Evolutionary conservation across 106 monocot genomes (phyloP), one percentile per base, ranked within the genome.

Genomic region (Xerophyta viscosa): DNA sequence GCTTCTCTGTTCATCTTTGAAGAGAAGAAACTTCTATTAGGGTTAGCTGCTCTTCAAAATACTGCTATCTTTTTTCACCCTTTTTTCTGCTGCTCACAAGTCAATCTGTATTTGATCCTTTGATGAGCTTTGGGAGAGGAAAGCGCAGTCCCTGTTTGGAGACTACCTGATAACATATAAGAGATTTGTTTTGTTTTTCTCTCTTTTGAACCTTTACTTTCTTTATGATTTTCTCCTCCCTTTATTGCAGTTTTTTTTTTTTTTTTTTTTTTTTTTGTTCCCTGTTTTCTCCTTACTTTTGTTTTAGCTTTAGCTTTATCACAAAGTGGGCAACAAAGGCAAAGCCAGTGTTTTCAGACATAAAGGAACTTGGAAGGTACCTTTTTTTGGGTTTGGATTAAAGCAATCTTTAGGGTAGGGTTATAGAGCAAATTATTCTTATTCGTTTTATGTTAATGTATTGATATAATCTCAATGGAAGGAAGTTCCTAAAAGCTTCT

Each of bases 1-100:
- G 61, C 77, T 48, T 60, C 75, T 77, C 61, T 71, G 58, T 71
- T 67, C 75, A 63, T 81, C 15, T 22, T 41, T 4, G 10, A 10
- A n/a, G 33, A 33, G 7, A n/a, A n/a, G n/a, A n/a, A n/a, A n/a
- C n/a, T n/a, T n/a, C n/a, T n/a, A 5, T 37, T 21, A 23, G 21
- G 21, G 4, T 17, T 23, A 2, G 41, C 13, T 3, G 20, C 22
- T 56, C n/a, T 42, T 37, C 42, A 50, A 36, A 24, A 19, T 52
- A 25, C 33, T 3, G 39, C 52, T 53, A 0, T 15, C 7, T 37
- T 29, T 18, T 29, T 18, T 20, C 13, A 3, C 8, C 29, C 12
- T 37, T 56, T 37, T 6, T 6, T 50, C 14, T 39, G n/a, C 44
- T 44, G 26, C 56, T 63, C 43, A 29, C 62, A 67, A 51, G 74